These are phyloP conservation scores for Penicillium diatomitis DNA, from an alignment of 495 filamentous ascomycete genomes.

Conservation along the genomic window DNA sequence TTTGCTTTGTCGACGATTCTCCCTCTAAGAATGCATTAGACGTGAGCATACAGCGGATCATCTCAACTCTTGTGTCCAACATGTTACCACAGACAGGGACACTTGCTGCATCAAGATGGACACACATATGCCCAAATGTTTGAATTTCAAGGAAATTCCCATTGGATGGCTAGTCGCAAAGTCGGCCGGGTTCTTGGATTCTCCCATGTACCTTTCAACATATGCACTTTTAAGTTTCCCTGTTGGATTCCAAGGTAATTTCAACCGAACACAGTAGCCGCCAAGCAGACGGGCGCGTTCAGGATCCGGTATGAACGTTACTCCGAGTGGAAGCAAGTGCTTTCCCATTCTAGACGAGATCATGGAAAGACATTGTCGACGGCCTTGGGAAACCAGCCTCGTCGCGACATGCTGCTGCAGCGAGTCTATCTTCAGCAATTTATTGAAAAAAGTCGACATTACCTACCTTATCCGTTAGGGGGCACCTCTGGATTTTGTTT, in stretches of 20 bases:
- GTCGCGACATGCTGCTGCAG: constrained; percentile 38
- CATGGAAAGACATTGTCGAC: constrained; percentile 38
- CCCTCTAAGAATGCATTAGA: no score
- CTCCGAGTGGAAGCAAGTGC: constrained; percentile 45
- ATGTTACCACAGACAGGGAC: no score
- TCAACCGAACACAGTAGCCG: constrained; percentile 64
- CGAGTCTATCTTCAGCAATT: constrained; percentile 39
- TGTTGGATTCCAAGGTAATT: constrained; percentile 28
- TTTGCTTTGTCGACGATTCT: no score
- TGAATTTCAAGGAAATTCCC: no score
- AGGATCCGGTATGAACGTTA: constrained; percentile 36
- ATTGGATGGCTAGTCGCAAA: no score
- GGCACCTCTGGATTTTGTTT: constrained; percentile 57
- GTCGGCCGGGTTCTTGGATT: no score
- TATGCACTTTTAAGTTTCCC: no score
- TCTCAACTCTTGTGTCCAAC: no score
- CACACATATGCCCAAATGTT: no score
- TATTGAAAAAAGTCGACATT: constrained; percentile 50
- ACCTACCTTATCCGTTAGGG: constrained; percentile 59
- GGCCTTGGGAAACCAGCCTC: constrained; percentile 37
- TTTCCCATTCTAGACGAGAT: constrained; percentile 32
- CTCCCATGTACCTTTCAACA: no score
- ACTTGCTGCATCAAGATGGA: no score
- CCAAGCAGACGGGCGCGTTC: constrained; percentile 39
- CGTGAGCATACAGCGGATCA: no score